Base-by-base conservation (phyloP, 306 rosid genomes). In the Nissolia schottii region DNA sequence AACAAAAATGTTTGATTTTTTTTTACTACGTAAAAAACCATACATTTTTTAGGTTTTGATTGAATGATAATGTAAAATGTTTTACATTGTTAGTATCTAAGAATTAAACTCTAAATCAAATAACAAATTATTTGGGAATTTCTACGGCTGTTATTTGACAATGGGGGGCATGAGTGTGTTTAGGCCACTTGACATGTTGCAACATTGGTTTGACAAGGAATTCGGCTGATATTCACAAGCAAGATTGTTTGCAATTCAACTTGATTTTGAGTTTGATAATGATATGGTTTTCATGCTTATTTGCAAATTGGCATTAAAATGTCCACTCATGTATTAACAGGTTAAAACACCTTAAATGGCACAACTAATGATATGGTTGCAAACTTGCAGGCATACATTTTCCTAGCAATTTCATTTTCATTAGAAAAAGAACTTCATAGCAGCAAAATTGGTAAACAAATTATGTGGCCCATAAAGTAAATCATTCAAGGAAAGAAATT, bases 131-230 rank as follows among this genome's bases (percentile, higher is more conserved):
- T 34, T 37, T 5, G 57, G 1, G 28, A 43, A 62, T 79, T 73
- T 80, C 69, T 41, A 69, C 78, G 85, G 82, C n/a, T 73, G 65
- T 60, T 8, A 45, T 61, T 60, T 64, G 55, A 41, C 13, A 58
- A 29, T 25, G 68, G 58, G 50, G 57, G 38, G n/a, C 1, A n/a
- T 55, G 12, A 19, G 45, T 35, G 23, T 43, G 73, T 73, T 70
- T 32, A 54, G 34, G 37, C 84, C 65, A 78, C 79, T 70, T 77
- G 81, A 65, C 73, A 46, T 66, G 71, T 22, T 66, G 65, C 57
- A 60, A 22, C 67, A 6, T 46, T 18, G 29, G 34, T 32, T n/a
- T 58, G 46, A 53, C 46, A 40, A 58, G 70, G 85, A 62, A 61
- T 35, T 31, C n/a, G 0, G 27, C 62, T 54, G 56, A 77, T 78